Percentiles rank a stretch among this genome's conserved stretches.
phyloP scores from a whole-genome alignment of 176 grass and related monocot genomes.

The Coix lacrymajobi region DNA sequence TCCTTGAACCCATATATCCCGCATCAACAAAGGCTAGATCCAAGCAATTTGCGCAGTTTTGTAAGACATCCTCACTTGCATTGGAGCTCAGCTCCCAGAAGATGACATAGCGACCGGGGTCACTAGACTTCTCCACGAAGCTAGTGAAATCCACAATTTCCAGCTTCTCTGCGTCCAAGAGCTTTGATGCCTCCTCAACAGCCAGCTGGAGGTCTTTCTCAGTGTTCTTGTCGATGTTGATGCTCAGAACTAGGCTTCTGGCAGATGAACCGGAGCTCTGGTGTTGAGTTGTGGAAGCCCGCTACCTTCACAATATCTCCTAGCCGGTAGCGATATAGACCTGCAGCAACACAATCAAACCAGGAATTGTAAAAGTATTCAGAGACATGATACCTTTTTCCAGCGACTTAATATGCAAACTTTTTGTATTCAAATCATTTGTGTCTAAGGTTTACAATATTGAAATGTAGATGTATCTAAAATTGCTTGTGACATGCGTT shows the following conservation, averaged over 20 bases:
- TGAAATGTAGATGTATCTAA: background rate
- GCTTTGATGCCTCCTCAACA: slow-evolving; percentile 68
- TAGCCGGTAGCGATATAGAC: slow-evolving; percentile 64
- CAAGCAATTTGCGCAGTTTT: slow-evolving; percentile 67
- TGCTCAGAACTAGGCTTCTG: slow-evolving; percentile 88
- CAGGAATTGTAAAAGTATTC: background rate
- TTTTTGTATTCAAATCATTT: background rate
- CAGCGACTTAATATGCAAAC: background rate
- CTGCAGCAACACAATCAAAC: background rate
- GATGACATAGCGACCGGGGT: slow-evolving; percentile 78
- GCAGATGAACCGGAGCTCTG: slow-evolving; percentile 77
- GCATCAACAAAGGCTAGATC: slow-evolving; percentile 81
- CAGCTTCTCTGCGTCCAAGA: slow-evolving; percentile 82
- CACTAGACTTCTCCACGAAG: slow-evolving; percentile 51
- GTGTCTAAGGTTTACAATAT: background rate
- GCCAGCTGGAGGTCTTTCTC: slow-evolving; percentile 94
- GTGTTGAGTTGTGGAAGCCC: slow-evolving; percentile 78
- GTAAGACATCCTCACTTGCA: slow-evolving; percentile 47
- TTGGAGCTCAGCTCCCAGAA: slow-evolving; percentile 86
- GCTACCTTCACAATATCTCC: slow-evolving; percentile 77
- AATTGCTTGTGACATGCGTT: slow-evolving; percentile 9
- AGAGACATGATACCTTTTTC: background rate
- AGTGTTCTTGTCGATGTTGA: slow-evolving; percentile 98
- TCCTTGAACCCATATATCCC: slow-evolving; percentile 74
- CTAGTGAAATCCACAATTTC: slow-evolving; percentile 93